phyloP scores from a whole-genome alignment of 139 green algal species.

The Tetradesmus lagerheimii region DNA sequence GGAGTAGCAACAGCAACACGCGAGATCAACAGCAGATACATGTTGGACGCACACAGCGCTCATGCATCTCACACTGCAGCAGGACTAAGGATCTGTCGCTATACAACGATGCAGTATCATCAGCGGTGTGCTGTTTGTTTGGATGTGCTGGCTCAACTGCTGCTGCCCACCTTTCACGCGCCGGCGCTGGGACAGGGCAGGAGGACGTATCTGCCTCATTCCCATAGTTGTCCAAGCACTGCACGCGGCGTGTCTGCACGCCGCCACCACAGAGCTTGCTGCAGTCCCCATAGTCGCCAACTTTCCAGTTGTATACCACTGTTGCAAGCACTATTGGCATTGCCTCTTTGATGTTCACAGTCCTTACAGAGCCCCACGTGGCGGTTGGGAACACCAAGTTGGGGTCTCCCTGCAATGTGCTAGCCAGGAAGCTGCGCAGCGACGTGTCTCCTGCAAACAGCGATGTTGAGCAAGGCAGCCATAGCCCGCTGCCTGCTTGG shows the following conservation, averaged over 20 bases:
- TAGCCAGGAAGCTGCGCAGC: conserved; percentile 10
- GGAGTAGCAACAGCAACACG: too few relatives aligned
- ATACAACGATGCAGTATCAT: too few relatives aligned
- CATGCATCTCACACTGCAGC: too few relatives aligned
- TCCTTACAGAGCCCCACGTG: conserved; percentile 21
- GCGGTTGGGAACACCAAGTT: conserved; percentile 43
- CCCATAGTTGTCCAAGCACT: conserved; percentile 19
- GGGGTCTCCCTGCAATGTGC: conserved; percentile 31
- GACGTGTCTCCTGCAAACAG: background rate
- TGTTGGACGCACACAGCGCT: too few relatives aligned
- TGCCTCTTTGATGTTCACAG: background rate
- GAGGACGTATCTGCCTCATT: background rate
- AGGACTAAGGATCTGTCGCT: too few relatives aligned
- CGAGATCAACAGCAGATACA: too few relatives aligned
- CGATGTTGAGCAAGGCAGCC: background rate
- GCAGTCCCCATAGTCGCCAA: conserved; percentile 35
- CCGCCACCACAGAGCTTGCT: conserved; percentile 36
- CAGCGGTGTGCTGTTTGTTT: background rate
- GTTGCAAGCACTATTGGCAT: background rate
- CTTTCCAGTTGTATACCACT: conserved; percentile 23
- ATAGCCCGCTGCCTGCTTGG: background rate
- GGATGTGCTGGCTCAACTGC: too few relatives aligned
- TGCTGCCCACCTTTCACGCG: background rate
- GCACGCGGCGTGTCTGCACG: conserved; percentile 10
- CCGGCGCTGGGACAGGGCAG: background rate